Conservation (phyloP, 225 moss, liverwort and hornwort species). For the Polytrichum formosum region DNA sequence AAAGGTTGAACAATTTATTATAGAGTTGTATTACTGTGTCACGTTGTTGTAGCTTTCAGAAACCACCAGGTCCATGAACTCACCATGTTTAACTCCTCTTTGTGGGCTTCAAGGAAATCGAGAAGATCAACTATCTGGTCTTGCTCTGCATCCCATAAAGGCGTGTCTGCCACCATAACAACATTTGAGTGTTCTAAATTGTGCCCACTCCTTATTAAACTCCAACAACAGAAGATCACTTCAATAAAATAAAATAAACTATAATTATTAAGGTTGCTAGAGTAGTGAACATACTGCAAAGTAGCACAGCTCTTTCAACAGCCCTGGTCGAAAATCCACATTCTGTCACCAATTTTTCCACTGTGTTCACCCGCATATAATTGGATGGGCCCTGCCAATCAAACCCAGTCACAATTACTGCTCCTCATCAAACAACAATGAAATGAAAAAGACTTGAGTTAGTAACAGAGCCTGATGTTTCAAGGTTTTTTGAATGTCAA, state of each 20-base stretch:
- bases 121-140: conserved; percentile 32
- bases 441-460: no score
- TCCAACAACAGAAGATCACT: no score
- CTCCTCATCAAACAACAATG: no score
- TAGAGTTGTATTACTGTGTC: no score
- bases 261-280: not conserved
- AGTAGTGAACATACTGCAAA: conserved; percentile 33
- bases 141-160: conserved; percentile 35
- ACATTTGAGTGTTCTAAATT: no score
- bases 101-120: conserved; percentile 55
- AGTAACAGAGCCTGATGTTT: no score
- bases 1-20: no score
- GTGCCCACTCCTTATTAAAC: no score
- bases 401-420: not conserved
- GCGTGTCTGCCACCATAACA: conserved; percentile 30
- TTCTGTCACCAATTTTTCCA: conserved; percentile 37
- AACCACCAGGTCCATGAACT: not conserved
- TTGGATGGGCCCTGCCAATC: not conserved
- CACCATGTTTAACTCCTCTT: conserved; percentile 37
- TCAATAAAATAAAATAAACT: no score
- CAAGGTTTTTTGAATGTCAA: no score
- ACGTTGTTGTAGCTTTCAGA: no score
- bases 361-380: conserved; percentile 18
- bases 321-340: conserved; percentile 38
- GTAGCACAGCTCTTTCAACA: conserved; percentile 38